Evolutionary conservation across 2,329 filamentous ascomycete genomes (phyloP).

Genomic region (Aspergillus glaucus): DNA sequence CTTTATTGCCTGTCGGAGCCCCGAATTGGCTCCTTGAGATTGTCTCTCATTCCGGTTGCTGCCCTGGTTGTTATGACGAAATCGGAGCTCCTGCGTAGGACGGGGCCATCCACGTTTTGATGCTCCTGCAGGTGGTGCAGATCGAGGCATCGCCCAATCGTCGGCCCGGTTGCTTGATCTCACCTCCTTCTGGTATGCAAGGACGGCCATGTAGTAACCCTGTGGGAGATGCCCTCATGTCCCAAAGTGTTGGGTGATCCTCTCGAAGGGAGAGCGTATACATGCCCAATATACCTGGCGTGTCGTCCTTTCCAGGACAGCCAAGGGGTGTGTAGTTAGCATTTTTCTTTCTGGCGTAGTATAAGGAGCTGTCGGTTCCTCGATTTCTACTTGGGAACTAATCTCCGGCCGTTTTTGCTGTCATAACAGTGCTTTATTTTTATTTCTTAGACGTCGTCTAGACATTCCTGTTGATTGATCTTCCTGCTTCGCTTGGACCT

Average conservation of each 20-base stretch:
- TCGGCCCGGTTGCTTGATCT: conserved; percentile 10
- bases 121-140: conserved; percentile 20
- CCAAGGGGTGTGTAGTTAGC: conserved; percentile 25
- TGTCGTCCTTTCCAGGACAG: conserved; percentile 12
- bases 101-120: conserved; percentile 28
- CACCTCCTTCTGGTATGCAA: conserved; percentile 33
- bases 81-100: conserved; percentile 14
- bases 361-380: conserved; percentile 26
- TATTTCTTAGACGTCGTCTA: background rate
- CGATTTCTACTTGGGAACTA: conserved; percentile 16
- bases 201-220: conserved; percentile 23
- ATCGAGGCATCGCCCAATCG: conserved; percentile 16
- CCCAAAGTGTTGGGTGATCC: conserved; percentile 20
- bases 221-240: conserved; percentile 17
- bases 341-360: conserved; percentile 9
- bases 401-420: background rate
- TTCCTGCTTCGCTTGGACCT: conserved; percentile 3
- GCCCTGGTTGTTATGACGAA: conserved; percentile 22
- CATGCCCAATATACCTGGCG: conserved; percentile 13
- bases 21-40: conserved; percentile 3
- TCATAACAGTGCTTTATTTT: background rate
- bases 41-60: conserved; percentile 24
- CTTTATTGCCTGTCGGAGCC: conserved; percentile 14
- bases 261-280: conserved; percentile 21
- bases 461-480: conserved; percentile 9